Evolutionary conservation across 148 eudicot genomes (phyloP).

Genomic region (Mesembryanthemum crystallinum): DNA sequence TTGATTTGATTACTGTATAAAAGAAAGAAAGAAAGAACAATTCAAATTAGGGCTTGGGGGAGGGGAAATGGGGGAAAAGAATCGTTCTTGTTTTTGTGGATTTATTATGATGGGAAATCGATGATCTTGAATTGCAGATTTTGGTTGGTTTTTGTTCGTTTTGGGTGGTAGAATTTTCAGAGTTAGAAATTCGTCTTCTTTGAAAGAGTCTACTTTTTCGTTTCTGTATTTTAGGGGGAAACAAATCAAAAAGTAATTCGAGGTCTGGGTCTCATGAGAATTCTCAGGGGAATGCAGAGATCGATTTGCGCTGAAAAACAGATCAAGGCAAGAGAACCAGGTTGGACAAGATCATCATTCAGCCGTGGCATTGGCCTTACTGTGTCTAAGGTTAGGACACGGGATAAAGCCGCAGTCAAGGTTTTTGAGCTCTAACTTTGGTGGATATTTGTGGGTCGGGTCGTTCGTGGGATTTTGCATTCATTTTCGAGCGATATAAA

Average conservation of each 20-base stretch:
- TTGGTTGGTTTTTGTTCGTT: conserved; percentile 12
- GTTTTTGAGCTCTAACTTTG: conserved; percentile 51
- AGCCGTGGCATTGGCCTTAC: conserved; percentile 56
- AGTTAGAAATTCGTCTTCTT: conserved; percentile 34
- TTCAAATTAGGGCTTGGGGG: conserved; percentile 20
- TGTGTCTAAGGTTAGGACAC: conserved; percentile 73
- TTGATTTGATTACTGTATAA: not conserved
- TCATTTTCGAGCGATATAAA: conserved; percentile 14
- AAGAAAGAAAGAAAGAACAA: not conserved
- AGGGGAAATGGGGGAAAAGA: not conserved
- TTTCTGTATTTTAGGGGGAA: conserved; percentile 16
- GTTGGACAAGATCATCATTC: conserved; percentile 62
- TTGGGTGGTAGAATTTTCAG: conserved; percentile 26
- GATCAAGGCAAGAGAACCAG: conserved; percentile 38
- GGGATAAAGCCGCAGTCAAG: conserved; percentile 67
- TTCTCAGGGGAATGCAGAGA: conserved; percentile 99
- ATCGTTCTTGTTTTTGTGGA: conserved; percentile 7
- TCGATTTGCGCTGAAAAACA: conserved; percentile 40
- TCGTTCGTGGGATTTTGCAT: not conserved
- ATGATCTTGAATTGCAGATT: conserved; percentile 34
- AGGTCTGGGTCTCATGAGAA: conserved; percentile 89
- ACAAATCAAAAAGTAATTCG: conserved; percentile 25
- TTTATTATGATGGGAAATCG: conserved; percentile 8
- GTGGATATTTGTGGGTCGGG: conserved; percentile 15
- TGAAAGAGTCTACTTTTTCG: conserved; percentile 39